Evolutionary conservation across 108 stramenopile genomes (phyloP).

Genomic region (Pseudonitzschia multiseries): DNA sequence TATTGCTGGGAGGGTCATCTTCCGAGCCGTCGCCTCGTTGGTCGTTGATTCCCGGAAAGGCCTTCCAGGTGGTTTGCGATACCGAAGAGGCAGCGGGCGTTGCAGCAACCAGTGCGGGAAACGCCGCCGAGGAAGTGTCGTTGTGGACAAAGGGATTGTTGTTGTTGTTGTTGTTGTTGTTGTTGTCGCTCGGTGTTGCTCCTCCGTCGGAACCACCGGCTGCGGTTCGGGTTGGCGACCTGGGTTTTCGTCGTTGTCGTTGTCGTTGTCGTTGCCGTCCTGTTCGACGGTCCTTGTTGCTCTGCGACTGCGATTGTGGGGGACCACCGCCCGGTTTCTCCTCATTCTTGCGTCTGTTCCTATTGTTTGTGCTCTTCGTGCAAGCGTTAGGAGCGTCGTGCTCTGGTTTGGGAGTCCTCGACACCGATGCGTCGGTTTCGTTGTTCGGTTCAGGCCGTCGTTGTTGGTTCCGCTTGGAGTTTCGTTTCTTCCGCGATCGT

Average conservation of each 20-base stretch:
- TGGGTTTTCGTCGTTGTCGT: neutral
- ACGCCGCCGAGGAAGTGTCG: neutral
- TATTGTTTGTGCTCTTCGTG: neutral
- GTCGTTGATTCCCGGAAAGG: neutral
- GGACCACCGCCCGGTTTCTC: neutral
- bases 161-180: no score
- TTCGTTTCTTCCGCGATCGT: neutral
- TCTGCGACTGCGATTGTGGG: neutral
- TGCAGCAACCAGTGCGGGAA: neutral
- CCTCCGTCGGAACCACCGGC: neutral
- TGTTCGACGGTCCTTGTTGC: neutral
- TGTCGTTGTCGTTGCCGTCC: conserved; percentile 1
- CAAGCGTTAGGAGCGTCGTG: neutral
- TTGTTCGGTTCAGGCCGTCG: neutral
- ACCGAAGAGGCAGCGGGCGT: neutral
- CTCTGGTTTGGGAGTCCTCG: neutral
- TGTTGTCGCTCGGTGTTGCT: neutral
- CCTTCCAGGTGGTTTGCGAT: neutral
- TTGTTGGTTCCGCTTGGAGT: neutral
- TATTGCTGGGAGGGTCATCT: neutral
- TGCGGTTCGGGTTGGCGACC: neutral
- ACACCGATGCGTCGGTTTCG: neutral
- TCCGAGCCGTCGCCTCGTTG: neutral
- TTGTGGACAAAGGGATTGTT: no score
- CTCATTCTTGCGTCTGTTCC: neutral